phyloP scores from a whole-genome alignment of 495 filamentous ascomycete species.

The Beverwykella pulmonaria region DNA sequence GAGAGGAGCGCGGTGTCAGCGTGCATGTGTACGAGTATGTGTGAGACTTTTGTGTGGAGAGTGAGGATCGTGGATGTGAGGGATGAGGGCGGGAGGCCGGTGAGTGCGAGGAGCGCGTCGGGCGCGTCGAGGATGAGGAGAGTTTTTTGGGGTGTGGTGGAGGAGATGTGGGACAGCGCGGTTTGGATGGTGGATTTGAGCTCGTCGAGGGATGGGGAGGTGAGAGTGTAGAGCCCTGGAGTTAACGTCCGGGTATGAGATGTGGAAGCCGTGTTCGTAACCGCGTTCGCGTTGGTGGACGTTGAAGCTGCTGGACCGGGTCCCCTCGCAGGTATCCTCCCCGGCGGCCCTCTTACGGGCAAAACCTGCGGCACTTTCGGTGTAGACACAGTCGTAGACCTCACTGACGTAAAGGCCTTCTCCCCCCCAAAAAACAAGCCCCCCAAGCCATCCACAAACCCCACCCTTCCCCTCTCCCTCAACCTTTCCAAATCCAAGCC shows the following conservation, averaged over 20 bases:
- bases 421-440: too few species aligned
- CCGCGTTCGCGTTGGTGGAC: neutral
- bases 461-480: constrained; percentile 59
- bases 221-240: constrained; percentile 10
- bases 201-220: constrained; percentile 15
- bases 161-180: constrained; percentile 24
- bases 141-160: constrained; percentile 18
- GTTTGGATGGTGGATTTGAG: constrained; percentile 21
- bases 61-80: constrained; percentile 19
- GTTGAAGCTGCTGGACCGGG: neutral
- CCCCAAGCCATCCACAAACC: constrained; percentile 67
- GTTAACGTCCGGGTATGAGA: neutral
- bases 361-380: neutral
- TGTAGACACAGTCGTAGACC: too few species aligned
- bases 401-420: too few species aligned
- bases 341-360: constrained; percentile 6
- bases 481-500: constrained; percentile 71
- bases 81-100: constrained; percentile 20
- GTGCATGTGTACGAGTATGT: constrained; percentile 66
- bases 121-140: constrained; percentile 57
- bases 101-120: constrained; percentile 55
- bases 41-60: constrained; percentile 52
- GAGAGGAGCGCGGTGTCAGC: constrained; percentile 61
- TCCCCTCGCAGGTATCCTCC: neutral
- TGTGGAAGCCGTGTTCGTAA: neutral